These are phyloP conservation scores for Allium sativum DNA, from an alignment of 106 monocot genomes.

Conservation along the genomic window DNA sequence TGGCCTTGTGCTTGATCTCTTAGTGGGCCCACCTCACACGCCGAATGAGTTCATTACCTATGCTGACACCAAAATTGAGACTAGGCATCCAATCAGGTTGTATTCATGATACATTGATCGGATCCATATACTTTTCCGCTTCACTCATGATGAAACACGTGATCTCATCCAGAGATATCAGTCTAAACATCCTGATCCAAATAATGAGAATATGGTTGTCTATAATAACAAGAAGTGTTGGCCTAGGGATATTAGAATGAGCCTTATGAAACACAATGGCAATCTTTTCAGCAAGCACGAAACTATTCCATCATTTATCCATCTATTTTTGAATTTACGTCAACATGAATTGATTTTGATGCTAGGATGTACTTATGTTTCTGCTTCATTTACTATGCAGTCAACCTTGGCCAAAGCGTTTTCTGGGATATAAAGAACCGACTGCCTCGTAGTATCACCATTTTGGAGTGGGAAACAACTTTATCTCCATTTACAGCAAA, in stretches of 20 bases:
- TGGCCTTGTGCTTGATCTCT: constrained; percentile 93
- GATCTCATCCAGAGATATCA: constrained; percentile 95
- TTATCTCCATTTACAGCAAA: constrained; percentile 98
- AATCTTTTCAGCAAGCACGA: background rate
- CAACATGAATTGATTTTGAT: too few relatives aligned
- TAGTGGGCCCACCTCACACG: constrained; percentile 97
- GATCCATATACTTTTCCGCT: constrained; percentile 90
- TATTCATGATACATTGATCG: constrained; percentile 98
- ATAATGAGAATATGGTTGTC: constrained; percentile 99
- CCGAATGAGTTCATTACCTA: constrained; percentile 98
- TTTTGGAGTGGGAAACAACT: constrained; percentile 99
- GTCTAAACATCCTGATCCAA: constrained; percentile 98
- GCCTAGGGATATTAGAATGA: constrained; percentile 99
- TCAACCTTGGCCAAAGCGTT: constrained; percentile 98
- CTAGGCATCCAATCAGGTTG: constrained; percentile 89
- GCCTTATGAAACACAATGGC: constrained; percentile 99
- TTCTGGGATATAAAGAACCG: constrained; percentile 99
- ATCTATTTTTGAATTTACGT: too few relatives aligned
- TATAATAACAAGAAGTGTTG: constrained; percentile 99
- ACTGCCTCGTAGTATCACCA: constrained; percentile 95
- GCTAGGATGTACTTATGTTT: too few relatives aligned
- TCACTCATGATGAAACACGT: constrained; percentile 97
- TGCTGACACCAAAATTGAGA: constrained; percentile 84
- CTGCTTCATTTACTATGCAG: constrained; percentile 19
- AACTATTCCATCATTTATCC: too few relatives aligned